phyloP scores from a whole-genome alignment of 179 eudicot species.

The Heliamphora pulchella region DNA sequence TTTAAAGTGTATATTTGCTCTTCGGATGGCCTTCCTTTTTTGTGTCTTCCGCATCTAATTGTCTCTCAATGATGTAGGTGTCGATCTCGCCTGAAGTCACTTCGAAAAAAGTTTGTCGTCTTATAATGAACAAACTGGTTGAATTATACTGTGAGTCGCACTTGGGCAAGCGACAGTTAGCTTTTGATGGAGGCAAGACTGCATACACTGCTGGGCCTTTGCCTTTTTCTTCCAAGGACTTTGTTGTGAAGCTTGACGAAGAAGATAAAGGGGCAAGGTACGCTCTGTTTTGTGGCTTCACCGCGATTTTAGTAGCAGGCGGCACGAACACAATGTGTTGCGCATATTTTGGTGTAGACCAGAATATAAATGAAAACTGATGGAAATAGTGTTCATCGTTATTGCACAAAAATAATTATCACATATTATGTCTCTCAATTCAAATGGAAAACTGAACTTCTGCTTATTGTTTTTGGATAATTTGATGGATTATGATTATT shows the following conservation, averaged over 20 bases:
- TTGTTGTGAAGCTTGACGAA: slow-evolving; percentile 37
- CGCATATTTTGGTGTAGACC: no score
- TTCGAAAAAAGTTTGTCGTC: slow-evolving; percentile 46
- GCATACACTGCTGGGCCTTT: slow-evolving; percentile 62
- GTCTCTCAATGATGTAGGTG: slow-evolving; percentile 33
- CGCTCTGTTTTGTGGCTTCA: not conserved
- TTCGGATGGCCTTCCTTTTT: not conserved
- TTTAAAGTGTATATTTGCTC: not conserved
- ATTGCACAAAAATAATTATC: no score
- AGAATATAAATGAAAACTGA: no score
- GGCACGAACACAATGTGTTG: not conserved
- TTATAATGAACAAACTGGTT: slow-evolving; percentile 37
- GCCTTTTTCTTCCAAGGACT: slow-evolving; percentile 55
- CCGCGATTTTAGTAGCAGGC: not conserved
- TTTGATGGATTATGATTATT: no score
- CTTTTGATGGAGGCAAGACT: slow-evolving; percentile 84
- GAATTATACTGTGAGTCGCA: slow-evolving; percentile 26
- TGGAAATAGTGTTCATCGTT: no score
- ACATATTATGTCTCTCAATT: no score
- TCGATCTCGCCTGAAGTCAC: slow-evolving; percentile 56
- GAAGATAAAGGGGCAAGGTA: slow-evolving; percentile 28
- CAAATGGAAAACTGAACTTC: no score
- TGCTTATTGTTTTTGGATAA: no score
- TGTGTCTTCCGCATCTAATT: not conserved
- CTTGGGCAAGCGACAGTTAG: slow-evolving; percentile 38